Percentiles rank a stretch among this genome's conserved stretches.
Conservation (phyloP, 2,329 filamentous ascomycete genomes). For the Ceratocystis variospora region DNA sequence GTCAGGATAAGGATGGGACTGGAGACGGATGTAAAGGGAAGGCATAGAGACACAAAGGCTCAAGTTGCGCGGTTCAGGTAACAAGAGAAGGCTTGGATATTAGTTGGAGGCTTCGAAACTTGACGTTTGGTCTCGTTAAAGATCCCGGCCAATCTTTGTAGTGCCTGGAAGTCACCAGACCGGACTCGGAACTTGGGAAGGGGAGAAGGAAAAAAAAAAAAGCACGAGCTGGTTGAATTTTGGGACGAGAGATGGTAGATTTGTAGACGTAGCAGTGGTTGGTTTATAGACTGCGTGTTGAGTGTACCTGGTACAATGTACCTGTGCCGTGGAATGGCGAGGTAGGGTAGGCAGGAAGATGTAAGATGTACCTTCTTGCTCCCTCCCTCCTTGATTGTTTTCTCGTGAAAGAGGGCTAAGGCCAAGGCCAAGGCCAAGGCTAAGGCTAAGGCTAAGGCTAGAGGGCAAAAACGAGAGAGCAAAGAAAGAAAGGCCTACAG, state of each 20-base stretch:
- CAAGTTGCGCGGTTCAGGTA: neutral
- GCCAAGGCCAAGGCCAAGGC: too few relatives aligned
- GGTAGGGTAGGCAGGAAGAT: neutral
- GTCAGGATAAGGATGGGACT: neutral
- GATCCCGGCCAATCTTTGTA: neutral
- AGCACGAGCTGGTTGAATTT: neutral
- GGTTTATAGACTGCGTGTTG: neutral
- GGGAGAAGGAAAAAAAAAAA: neutral
- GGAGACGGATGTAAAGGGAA: neutral
- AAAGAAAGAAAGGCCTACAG: neutral
- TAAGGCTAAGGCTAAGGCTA: neutral
- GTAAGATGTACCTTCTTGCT: neutral
- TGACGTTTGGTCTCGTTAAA: conserved; percentile 4
- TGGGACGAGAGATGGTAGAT: neutral
- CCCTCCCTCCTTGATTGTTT: neutral
- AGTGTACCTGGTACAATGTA: neutral
- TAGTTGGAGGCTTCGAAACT: neutral
- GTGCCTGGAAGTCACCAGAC: neutral
- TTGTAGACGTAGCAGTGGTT: neutral
- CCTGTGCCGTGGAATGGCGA: conserved; percentile 5
- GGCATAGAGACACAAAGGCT: neutral
- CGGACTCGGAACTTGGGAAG: neutral
- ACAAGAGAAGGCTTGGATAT: neutral
- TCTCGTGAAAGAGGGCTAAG: neutral
- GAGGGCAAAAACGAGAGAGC: neutral